Percentiles rank a stretch among this genome's conserved stretches.
Conservation (phyloP, 2,329 filamentous ascomycete genomes). For the Apiospora phragmitis region DNA sequence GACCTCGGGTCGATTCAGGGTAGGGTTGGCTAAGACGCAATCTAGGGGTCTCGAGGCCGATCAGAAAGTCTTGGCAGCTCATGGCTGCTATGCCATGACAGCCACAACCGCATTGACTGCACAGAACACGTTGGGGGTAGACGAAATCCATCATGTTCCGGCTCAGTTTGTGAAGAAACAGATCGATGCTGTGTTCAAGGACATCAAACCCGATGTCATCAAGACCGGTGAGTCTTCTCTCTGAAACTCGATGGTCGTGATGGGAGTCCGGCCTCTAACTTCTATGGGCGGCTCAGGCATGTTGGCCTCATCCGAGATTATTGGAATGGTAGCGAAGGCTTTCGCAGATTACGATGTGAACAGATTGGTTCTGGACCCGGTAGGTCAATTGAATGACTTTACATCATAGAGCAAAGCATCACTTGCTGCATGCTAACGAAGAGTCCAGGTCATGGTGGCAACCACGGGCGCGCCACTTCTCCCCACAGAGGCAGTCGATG, state of each 20-base stretch:
- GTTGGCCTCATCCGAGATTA: slow-evolving; percentile 73
- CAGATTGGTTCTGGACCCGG: slow-evolving; percentile 72
- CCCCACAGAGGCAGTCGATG: slow-evolving; percentile 61
- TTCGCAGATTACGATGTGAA: slow-evolving; percentile 58
- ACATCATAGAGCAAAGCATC: neutral
- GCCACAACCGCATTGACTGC: slow-evolving; percentile 94
- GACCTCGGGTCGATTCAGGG: neutral
- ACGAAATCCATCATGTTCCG: slow-evolving; percentile 78
- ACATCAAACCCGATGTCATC: slow-evolving; percentile 85
- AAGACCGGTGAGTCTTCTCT: slow-evolving; percentile 70
- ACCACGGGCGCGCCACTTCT: slow-evolving; percentile 75
- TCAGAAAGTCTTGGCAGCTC: slow-evolving; percentile 89
- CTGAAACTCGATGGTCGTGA: neutral
- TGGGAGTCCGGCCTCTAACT: neutral
- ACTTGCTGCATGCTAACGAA: neutral
- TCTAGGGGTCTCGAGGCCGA: slow-evolving; percentile 88
- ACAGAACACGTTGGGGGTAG: slow-evolving; percentile 86
- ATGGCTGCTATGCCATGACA: slow-evolving; percentile 95
- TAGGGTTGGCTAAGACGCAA: neutral
- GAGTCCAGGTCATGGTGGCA: slow-evolving; percentile 80
- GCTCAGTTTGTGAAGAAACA: slow-evolving; percentile 79
- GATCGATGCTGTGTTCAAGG: slow-evolving; percentile 80
- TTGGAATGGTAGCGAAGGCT: slow-evolving; percentile 66
- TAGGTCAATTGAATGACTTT: slow-evolving; percentile 38
- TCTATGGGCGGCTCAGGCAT: slow-evolving; percentile 59